These are phyloP conservation scores for Lasiosphaeriaceae sp. DNA, from an alignment of 495 filamentous ascomycete genomes.

Conservation along the genomic window DNA sequence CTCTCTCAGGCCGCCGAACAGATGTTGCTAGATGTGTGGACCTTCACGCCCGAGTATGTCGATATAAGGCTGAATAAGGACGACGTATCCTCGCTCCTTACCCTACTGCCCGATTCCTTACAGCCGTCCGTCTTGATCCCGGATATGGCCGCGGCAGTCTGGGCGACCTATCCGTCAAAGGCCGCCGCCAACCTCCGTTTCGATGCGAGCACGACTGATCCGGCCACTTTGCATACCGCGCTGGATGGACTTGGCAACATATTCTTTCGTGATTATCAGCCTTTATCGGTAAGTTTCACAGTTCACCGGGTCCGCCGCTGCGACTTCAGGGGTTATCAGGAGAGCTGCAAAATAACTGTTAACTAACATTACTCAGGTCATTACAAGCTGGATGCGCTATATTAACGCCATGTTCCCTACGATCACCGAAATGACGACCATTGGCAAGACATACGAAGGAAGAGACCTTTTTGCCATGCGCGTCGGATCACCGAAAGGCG, in stretches of 20 bases:
- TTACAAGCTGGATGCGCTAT: constrained; percentile 79
- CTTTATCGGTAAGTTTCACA: constrained; percentile 62
- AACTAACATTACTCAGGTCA: constrained; percentile 22
- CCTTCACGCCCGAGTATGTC: constrained; percentile 75
- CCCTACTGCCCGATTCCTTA: constrained; percentile 71
- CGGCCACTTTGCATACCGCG: constrained; percentile 31
- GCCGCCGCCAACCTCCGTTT: constrained; percentile 3
- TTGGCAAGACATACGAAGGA: constrained; percentile 81
- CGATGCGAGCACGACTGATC: constrained; percentile 21
- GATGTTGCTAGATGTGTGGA: constrained; percentile 87
- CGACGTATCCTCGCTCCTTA: constrained; percentile 77
- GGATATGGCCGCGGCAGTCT: constrained; percentile 73
- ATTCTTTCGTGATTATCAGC: constrained; percentile 88
- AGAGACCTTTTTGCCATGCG: constrained; percentile 79
- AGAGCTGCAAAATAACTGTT: neutral
- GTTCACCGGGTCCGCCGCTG: neutral
- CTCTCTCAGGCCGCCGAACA: constrained; percentile 70
- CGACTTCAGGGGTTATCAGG: too few species aligned
- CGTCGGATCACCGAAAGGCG: constrained; percentile 59
- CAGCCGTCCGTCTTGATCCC: constrained; percentile 77
- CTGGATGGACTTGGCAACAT: constrained; percentile 52
- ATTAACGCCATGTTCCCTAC: constrained; percentile 84
- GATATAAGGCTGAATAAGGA: constrained; percentile 79
- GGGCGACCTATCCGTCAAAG: constrained; percentile 66
- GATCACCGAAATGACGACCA: constrained; percentile 65